Conservation (phyloP, 2,329 filamentous ascomycete species). For the Simplicillium aogashimaense region DNA sequence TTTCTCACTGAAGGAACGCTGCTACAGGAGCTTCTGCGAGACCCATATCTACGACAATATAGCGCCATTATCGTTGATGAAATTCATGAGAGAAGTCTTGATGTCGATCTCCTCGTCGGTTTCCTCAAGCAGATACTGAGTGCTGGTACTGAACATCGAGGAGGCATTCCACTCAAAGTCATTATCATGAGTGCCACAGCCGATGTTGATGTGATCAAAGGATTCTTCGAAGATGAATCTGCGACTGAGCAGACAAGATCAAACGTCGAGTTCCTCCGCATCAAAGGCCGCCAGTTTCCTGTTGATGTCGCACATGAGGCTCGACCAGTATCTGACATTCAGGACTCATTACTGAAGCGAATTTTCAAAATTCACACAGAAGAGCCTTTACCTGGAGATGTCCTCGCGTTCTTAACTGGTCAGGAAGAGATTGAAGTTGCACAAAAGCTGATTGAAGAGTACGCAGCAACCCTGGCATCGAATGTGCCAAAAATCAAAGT, state of each 20-base stretch:
- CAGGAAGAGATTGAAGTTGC: conserved; percentile 86
- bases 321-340: conserved; percentile 67
- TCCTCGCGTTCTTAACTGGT: conserved; percentile 84
- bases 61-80: conserved; percentile 90
- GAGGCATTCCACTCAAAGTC: conserved; percentile 71
- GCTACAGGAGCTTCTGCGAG: conserved; percentile 82
- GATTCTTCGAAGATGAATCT: conserved; percentile 53
- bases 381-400: conserved; percentile 86
- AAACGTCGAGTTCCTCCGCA: conserved; percentile 42
- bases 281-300: conserved; percentile 79
- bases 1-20: conserved; percentile 96
- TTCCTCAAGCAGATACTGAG: conserved; percentile 73
- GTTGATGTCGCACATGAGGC: conserved; percentile 70
- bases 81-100: conserved; percentile 90
- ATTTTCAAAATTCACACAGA: conserved; percentile 82
- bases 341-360: conserved; percentile 69
- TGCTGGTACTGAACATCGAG: conserved; percentile 51
- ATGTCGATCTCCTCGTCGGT: conserved; percentile 83
- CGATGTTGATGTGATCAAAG: conserved; percentile 67
- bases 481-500: conserved; percentile 64
- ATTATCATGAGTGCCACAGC: conserved; percentile 96
- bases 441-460: conserved; percentile 72
- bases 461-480: conserved; percentile 60
- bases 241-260: conserved; percentile 9
- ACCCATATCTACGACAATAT: conserved; percentile 74